Evolutionary conservation across 2,329 filamentous ascomycete genomes (phyloP).

Genomic region (Acarospora socialis): DNA sequence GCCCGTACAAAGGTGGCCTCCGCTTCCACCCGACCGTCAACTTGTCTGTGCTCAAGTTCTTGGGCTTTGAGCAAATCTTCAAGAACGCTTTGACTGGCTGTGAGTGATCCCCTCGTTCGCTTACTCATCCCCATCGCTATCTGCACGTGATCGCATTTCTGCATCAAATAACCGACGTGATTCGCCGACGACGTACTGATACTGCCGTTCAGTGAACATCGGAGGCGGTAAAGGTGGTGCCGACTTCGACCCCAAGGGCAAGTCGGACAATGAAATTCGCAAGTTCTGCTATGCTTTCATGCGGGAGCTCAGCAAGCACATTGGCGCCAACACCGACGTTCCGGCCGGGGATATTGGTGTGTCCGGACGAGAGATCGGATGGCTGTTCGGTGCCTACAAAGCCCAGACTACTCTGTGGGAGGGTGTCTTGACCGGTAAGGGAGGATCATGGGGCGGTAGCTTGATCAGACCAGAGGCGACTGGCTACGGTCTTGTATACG

Average conservation of each 20-base stretch:
- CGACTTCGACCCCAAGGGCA: slow-evolving; percentile 98
- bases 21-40: slow-evolving; percentile 73
- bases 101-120: slow-evolving; percentile 35
- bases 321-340: slow-evolving; percentile 89
- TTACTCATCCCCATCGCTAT: not conserved
- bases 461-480: slow-evolving; percentile 95
- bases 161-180: not conserved
- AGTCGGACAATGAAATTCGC: slow-evolving; percentile 92
- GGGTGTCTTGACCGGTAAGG: slow-evolving; percentile 93
- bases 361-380: slow-evolving; percentile 81
- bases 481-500: slow-evolving; percentile 88
- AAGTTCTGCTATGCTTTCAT: slow-evolving; percentile 95
- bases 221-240: slow-evolving; percentile 95
- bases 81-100: slow-evolving; percentile 96
- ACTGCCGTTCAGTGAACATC: slow-evolving; percentile 54
- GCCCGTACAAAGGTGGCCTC: slow-evolving; percentile 95
- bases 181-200: slow-evolving; percentile 1
- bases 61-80: slow-evolving; percentile 99
- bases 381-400: slow-evolving; percentile 88
- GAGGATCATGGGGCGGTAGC: slow-evolving; percentile 78
- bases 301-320: slow-evolving; percentile 89
- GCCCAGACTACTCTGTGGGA: slow-evolving; percentile 81
- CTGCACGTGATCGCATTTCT: not conserved
- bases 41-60: slow-evolving; percentile 72
- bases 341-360: slow-evolving; percentile 97